Percentiles rank a stretch among this genome's conserved stretches.
These are phyloP conservation scores for Vitis rotundifolia DNA, from an alignment of 164 flowering plant species.

Conservation along the genomic window DNA sequence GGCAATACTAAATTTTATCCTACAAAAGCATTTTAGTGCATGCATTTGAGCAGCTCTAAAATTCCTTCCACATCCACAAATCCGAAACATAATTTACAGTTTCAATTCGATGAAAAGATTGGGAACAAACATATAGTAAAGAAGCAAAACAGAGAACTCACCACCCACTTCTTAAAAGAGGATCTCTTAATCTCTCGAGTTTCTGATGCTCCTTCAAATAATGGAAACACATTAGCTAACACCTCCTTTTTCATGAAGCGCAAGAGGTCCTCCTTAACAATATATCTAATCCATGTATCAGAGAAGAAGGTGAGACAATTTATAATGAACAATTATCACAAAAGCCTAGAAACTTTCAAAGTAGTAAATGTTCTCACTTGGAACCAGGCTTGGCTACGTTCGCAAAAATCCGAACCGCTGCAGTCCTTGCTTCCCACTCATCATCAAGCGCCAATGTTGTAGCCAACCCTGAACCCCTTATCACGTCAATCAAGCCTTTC, in stretches of 20 bases:
- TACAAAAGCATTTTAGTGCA: too few relatives aligned
- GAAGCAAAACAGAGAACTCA: slow-evolving; percentile 24
- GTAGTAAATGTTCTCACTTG: slow-evolving; percentile 50
- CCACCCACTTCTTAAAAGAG: slow-evolving; percentile 79
- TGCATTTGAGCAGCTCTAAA: slow-evolving; percentile 21
- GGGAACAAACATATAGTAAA: neutral
- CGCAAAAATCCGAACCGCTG: slow-evolving; percentile 61
- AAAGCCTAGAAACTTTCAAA: neutral
- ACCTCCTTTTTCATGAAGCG: slow-evolving; percentile 74
- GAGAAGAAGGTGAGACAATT: neutral
- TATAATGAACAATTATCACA: neutral
- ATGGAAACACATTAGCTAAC: slow-evolving; percentile 51
- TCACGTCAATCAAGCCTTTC: slow-evolving; percentile 54
- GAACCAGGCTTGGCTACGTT: slow-evolving; percentile 72
- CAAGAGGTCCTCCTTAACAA: slow-evolving; percentile 74
- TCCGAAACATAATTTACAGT: too few relatives aligned
- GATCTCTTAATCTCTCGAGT: slow-evolving; percentile 59
- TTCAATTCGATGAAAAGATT: neutral
- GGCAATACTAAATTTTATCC: too few relatives aligned
- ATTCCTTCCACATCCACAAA: slow-evolving; percentile 45
- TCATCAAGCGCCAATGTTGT: slow-evolving; percentile 66
- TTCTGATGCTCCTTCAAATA: slow-evolving; percentile 74
- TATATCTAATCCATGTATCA: slow-evolving; percentile 46
- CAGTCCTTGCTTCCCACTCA: slow-evolving; percentile 79
- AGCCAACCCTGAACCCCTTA: slow-evolving; percentile 51